Conservation (phyloP, 139 green algal species). For the Chlamydomonas eustigma region DNA sequence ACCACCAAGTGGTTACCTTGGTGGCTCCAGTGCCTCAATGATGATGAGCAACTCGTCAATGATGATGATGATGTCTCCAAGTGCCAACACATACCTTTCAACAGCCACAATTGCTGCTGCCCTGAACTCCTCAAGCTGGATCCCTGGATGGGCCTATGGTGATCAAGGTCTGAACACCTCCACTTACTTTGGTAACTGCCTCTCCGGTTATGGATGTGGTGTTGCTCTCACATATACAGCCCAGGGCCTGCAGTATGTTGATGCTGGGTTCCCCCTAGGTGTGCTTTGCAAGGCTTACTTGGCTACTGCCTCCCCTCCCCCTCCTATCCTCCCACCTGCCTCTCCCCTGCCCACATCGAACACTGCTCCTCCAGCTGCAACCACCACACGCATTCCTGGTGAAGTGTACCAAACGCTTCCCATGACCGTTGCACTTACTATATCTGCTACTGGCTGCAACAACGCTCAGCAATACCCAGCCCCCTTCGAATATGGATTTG, state of each 20-base stretch:
- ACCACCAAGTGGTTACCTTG: no score
- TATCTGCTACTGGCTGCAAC: neutral
- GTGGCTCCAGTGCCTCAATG: no score
- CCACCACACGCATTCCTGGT: neutral
- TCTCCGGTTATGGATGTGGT: neutral
- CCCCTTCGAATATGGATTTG: neutral
- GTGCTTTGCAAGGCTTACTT: neutral
- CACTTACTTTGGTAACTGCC: neutral
- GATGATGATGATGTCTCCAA: no score
- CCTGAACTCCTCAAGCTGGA: neutral
- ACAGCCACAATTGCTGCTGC: neutral
- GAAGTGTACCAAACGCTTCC: neutral
- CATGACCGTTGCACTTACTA: neutral
- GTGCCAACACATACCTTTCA: neutral
- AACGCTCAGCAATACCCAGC: neutral
- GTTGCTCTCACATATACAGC: neutral
- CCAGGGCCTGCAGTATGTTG: neutral
- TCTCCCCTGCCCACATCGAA: neutral
- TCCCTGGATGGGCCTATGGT: neutral
- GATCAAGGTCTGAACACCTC: neutral
- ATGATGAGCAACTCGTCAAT: no score
- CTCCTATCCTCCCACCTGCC: neutral
- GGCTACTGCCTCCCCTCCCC: neutral
- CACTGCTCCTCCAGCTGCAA: neutral
- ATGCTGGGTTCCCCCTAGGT: neutral